Percentiles rank a stretch among this genome's conserved stretches.
Evolutionary conservation across 768 basidiomycete species (phyloP).

Genomic region (Lactifluus piperatus): DNA sequence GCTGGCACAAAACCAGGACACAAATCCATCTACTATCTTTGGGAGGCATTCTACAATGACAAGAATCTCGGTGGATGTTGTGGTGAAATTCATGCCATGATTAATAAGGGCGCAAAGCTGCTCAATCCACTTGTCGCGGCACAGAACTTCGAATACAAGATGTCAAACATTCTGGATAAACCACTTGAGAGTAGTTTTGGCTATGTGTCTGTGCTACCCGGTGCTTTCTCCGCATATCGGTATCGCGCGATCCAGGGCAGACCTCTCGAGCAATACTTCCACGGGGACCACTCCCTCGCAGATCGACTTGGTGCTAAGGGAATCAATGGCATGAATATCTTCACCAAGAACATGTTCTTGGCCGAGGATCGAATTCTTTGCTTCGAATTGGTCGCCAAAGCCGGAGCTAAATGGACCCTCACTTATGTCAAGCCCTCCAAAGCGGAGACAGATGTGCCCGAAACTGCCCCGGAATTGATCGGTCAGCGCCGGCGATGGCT

Average conservation of each 20-base stretch:
- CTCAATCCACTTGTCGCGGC: constrained; percentile 89
- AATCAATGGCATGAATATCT: constrained; percentile 94
- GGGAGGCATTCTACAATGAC: constrained; percentile 87
- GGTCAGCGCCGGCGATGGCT: constrained; percentile 95
- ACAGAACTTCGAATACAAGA: constrained; percentile 97
- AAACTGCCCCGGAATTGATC: constrained; percentile 85
- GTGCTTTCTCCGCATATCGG: constrained; percentile 96
- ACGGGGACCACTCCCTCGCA: constrained; percentile 82
- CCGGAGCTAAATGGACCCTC: constrained; percentile 78
- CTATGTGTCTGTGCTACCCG: constrained; percentile 90
- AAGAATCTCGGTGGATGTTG: constrained; percentile 77
- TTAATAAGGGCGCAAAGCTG: constrained; percentile 84
- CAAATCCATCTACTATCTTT: constrained; percentile 91
- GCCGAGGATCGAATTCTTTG: constrained; percentile 96
- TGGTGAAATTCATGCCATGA: constrained; percentile 96
- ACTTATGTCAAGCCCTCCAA: constrained; percentile 93
- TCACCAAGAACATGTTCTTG: constrained; percentile 88
- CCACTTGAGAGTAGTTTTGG: constrained; percentile 94
- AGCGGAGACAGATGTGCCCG: constrained; percentile 95
- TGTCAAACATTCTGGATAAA: constrained; percentile 96
- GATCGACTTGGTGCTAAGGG: constrained; percentile 90
- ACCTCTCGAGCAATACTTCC: constrained; percentile 80
- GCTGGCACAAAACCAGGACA: constrained; percentile 96
- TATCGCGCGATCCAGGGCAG: constrained; percentile 86
- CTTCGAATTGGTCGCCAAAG: constrained; percentile 94